Evolutionary conservation across 306 rosid species (phyloP), one percentile per base, ranked within the genome.

Genomic region (Trichosanthes cucumerina): DNA sequence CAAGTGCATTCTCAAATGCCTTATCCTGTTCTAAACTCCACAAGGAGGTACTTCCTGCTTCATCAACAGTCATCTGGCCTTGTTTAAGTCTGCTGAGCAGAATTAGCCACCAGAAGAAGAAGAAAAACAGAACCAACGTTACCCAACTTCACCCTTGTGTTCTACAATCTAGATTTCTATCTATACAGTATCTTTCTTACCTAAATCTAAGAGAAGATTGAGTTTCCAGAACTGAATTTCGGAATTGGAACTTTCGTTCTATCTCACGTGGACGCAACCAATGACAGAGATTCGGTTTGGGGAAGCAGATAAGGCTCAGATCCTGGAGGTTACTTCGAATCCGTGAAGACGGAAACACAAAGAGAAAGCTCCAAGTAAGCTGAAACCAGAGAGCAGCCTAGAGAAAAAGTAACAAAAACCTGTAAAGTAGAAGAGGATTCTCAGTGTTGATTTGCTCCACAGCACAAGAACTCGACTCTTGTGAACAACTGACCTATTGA

Each of bases 21-120:
- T 89, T 94, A 47, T 94, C 97, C 82, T 94, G 91, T 79, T 94
- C 98, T 82, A 89, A 64, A 82, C 89, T 94, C 98, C 98, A 94
- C 77, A 80, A 83, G 85, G 95, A 88, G 91, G 83, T 81, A 87
- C 88, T 84, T 65, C 66, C 92, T 26, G 77, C 89, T 83, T 89
- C 97, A 66, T 91, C 96, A 77, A 78, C 89, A 62, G 88, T 81
- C 98, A 90, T 93, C 88, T 79, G 76, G 81, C 79, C 79, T 79
- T 43, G 38, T 36, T 75, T 19, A 57, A 75, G 73, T 73, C 85
- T 73, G 68, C 86, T 63, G 53, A 63, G 56, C 70, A 79, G 83
- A 79, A 77, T 50, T 75, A 66, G 38, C 76, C 83, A 39, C 81
- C 76, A 33, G 71, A 85, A 82, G 80, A 81, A 79, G 82, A 84